Evolutionary conservation across 208 protist species (phyloP).

Genomic region (Acanthamoeba castellanii): DNA sequence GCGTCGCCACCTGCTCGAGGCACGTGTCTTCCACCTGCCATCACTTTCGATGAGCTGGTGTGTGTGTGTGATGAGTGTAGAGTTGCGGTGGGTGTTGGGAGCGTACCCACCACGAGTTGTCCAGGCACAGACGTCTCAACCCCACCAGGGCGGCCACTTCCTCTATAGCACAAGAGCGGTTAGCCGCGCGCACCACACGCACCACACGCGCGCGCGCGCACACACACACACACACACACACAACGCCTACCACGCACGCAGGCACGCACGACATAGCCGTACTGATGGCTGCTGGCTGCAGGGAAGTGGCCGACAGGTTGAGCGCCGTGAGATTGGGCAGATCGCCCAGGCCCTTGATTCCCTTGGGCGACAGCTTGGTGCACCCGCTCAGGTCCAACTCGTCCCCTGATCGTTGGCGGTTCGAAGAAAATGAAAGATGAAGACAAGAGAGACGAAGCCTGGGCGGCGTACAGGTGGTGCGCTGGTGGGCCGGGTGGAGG

Average conservation of each 20-base stretch:
- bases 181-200: too few relatives aligned
- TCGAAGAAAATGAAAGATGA: too few relatives aligned
- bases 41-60: background rate
- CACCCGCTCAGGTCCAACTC: constrained; percentile 7
- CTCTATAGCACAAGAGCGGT: too few relatives aligned
- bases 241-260: too few relatives aligned
- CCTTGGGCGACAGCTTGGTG: background rate
- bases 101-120: too few relatives aligned
- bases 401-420: too few relatives aligned
- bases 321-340: background rate
- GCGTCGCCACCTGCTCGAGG: background rate
- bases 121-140: too few relatives aligned
- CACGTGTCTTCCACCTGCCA: background rate
- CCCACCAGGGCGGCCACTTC: too few relatives aligned
- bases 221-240: too few relatives aligned
- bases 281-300: background rate
- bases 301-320: background rate
- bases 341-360: background rate
- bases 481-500: background rate
- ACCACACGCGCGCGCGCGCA: too few relatives aligned
- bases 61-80: background rate
- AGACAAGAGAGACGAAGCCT: too few relatives aligned
- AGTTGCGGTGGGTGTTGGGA: too few relatives aligned
- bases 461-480: background rate
- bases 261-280: background rate